phyloP scores from a whole-genome alignment of 2,329 filamentous ascomycete genomes.

The Chaetomiaceae sp. region DNA sequence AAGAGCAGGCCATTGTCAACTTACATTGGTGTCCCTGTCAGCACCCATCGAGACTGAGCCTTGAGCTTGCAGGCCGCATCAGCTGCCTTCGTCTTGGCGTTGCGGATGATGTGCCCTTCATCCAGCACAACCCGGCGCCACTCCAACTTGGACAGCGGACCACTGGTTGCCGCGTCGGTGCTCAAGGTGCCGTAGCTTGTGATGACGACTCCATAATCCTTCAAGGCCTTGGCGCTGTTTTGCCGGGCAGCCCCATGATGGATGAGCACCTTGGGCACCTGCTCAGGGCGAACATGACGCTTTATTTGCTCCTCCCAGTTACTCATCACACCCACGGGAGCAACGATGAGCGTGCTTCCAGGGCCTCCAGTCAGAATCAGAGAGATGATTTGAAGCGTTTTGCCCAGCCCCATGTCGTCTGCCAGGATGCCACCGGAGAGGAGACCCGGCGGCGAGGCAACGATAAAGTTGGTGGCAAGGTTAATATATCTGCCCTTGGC shows the following conservation, averaged over 20 bases:
- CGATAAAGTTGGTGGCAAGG: conserved; percentile 66
- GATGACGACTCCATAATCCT: conserved; percentile 69
- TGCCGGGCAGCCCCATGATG: conserved; percentile 66
- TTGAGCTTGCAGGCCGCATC: conserved; percentile 62
- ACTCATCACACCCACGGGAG: conserved; percentile 81
- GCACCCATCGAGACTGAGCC: conserved; percentile 70
- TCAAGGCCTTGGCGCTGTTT: conserved; percentile 51
- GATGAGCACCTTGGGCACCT: conserved; percentile 60
- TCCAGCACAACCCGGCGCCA: conserved; percentile 81
- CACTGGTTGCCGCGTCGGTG: conserved; percentile 49
- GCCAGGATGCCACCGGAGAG: conserved; percentile 80
- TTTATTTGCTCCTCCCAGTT: conserved; percentile 82
- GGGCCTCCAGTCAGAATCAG: conserved; percentile 58
- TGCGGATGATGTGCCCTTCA: conserved; percentile 79
- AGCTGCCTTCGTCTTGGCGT: conserved; percentile 67
- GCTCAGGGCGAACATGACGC: conserved; percentile 62
- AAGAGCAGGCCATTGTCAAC: conserved; percentile 19
- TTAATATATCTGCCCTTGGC: conserved; percentile 51
- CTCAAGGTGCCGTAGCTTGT: conserved; percentile 78
- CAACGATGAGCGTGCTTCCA: conserved; percentile 71
- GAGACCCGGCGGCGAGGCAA: conserved; percentile 52
- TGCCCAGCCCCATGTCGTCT: conserved; percentile 90
- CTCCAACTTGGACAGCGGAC: conserved; percentile 44
- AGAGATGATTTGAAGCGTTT: conserved; percentile 82
- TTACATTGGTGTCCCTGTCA: conserved; percentile 75